These are phyloP conservation scores for Pleodorina starrii DNA, from an alignment of 139 green algal genomes.

Conservation along the genomic window DNA sequence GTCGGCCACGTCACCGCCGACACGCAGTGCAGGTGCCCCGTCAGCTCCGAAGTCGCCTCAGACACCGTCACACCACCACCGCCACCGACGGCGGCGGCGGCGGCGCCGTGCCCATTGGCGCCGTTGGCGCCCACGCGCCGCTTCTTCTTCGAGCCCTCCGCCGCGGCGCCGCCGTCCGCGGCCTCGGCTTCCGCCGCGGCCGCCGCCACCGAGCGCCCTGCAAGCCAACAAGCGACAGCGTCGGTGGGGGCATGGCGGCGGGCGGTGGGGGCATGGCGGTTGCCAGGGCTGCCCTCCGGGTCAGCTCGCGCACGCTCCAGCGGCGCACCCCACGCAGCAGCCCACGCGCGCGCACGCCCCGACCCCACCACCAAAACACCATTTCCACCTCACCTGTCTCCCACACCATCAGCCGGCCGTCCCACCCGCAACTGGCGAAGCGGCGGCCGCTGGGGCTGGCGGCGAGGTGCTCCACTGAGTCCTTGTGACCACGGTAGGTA, in stretches of 20 bases:
- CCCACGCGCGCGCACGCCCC: not conserved
- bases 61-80: constrained; percentile 20
- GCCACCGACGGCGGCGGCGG: not conserved
- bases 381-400: constrained; percentile 50
- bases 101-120: not conserved
- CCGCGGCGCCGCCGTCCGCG: constrained; percentile 15
- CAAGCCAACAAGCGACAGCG: not conserved
- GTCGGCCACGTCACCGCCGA: constrained; percentile 72
- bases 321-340: not conserved
- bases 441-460: constrained; percentile 55
- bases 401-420: constrained; percentile 80
- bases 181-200: constrained; percentile 46
- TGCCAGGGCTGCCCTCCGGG: not conserved
- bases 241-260: not conserved
- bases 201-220: constrained; percentile 33
- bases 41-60: constrained; percentile 60
- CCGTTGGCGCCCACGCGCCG: constrained; percentile 40
- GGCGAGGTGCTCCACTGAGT: constrained; percentile 73
- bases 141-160: constrained; percentile 65
- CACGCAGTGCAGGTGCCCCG: constrained; percentile 84
- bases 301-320: too few species aligned
- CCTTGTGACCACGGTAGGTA: constrained; percentile 72
- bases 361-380: not conserved
- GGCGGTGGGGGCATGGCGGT: not conserved
- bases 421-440: constrained; percentile 79